Percentiles rank a stretch among this genome's conserved stretches.
Conservation (phyloP, 371 early-diverging fungal genomes). For the Rhizopus delemar region DNA sequence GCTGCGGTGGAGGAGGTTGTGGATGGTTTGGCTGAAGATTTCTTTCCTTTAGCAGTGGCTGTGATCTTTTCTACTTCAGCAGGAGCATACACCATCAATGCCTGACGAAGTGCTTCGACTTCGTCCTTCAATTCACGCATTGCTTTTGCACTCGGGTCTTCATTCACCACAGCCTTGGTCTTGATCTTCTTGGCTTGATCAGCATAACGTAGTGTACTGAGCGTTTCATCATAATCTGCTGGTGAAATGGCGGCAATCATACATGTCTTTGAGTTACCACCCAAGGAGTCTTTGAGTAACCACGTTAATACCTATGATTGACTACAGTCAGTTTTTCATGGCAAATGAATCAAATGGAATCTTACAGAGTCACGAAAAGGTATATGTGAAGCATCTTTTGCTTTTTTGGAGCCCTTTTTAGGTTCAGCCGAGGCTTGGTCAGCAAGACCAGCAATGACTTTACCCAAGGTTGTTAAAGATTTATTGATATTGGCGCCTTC, state of each 20-base stretch:
- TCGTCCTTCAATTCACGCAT: conserved; percentile 82
- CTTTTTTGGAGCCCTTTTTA: conserved; percentile 52
- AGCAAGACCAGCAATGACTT: conserved; percentile 95
- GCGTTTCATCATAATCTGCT: conserved; percentile 75
- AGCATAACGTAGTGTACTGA: conserved; percentile 90
- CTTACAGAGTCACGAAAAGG: conserved; percentile 88
- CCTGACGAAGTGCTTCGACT: conserved; percentile 59
- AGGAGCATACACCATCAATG: conserved; percentile 57
- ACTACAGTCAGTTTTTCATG: background rate
- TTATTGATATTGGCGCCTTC: conserved; percentile 99
- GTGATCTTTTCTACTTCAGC: conserved; percentile 44
- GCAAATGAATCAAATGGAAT: conserved; percentile 4
- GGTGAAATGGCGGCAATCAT: conserved; percentile 84
- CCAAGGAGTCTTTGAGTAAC: conserved; percentile 85
- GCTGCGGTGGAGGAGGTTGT: conserved; percentile 6
- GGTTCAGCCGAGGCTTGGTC: conserved; percentile 61
- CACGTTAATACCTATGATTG: conserved; percentile 67
- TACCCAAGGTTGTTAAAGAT: conserved; percentile 92
- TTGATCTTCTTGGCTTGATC: conserved; percentile 85
- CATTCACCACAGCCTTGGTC: conserved; percentile 84
- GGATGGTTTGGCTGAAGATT: conserved; percentile 6
- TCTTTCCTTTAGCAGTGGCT: conserved; percentile 31
- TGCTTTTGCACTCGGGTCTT: conserved; percentile 73
- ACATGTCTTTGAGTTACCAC: conserved; percentile 85
- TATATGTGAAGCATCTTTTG: conserved; percentile 61